phyloP scores from a whole-genome alignment of 768 basidiomycete genomes.

The Amanita subjunquillea region DNA sequence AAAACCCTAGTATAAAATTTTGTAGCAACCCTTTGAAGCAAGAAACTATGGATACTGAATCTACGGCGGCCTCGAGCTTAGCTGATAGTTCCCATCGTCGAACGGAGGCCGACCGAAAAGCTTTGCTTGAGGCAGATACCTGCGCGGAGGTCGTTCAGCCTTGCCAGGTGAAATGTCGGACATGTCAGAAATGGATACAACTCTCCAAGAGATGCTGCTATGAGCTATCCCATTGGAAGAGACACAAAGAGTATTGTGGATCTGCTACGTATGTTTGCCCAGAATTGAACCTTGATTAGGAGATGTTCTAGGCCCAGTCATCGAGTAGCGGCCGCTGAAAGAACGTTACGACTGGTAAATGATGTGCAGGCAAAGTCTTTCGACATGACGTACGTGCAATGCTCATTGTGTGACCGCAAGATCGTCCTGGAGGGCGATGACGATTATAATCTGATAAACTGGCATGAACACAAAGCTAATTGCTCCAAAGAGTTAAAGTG shows the following conservation, averaged over 20 bases:
- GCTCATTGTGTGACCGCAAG: constrained; percentile 35
- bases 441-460: constrained; percentile 52
- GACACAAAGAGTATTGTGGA: constrained; percentile 38
- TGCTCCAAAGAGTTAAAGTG: constrained; percentile 24
- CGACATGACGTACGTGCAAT: constrained; percentile 34
- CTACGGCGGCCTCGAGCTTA: constrained; percentile 19
- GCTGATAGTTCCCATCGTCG: constrained; percentile 10
- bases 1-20: neutral
- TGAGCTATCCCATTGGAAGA: constrained; percentile 39
- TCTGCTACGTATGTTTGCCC: constrained; percentile 24
- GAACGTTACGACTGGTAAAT: constrained; percentile 53
- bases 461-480: constrained; percentile 50
- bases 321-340: constrained; percentile 50
- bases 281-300: neutral
- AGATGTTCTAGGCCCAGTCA: constrained; percentile 36
- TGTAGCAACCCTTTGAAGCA: constrained; percentile 1
- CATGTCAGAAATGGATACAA: constrained; percentile 55
- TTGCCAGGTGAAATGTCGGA: constrained; percentile 44
- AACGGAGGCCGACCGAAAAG: constrained; percentile 37
- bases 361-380: constrained; percentile 50
- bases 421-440: constrained; percentile 35
- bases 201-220: constrained; percentile 35
- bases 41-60: constrained; percentile 14
- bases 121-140: constrained; percentile 42
- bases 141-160: constrained; percentile 38